Conservation (phyloP, 2,329 filamentous ascomycete species). For the Cladosporium velox region DNA sequence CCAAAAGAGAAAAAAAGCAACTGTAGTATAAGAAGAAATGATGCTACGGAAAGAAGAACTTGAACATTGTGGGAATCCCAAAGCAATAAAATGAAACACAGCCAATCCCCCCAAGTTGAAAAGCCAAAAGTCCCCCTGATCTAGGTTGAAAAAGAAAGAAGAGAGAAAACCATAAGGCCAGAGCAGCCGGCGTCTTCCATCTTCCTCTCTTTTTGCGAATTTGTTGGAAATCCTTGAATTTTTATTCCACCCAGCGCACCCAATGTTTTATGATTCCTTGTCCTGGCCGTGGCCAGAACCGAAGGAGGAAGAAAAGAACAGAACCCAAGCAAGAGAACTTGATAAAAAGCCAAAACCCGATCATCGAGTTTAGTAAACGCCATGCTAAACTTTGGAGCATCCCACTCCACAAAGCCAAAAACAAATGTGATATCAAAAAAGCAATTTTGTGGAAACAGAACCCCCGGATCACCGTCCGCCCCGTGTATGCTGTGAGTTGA, state of each 20-base stretch:
- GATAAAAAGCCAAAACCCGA: neutral
- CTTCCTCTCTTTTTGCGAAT: conserved; percentile 1
- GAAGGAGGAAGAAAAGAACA: neutral
- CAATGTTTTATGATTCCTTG: conserved; percentile 3
- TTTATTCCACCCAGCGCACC: neutral
- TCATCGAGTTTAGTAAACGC: conserved; percentile 10
- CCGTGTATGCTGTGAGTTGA: conserved; percentile 15
- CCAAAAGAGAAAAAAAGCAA: neutral
- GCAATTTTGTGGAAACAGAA: neutral
- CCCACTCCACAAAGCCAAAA: conserved; percentile 10
- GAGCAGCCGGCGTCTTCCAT: neutral
- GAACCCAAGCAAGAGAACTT: neutral
- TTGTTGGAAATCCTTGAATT: conserved; percentile 7
- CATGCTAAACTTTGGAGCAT: conserved; percentile 12
- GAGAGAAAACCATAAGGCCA: neutral
- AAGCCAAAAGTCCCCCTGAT: conserved; percentile 9
- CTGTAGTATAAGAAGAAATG: neutral
- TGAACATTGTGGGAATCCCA: conserved; percentile 4
- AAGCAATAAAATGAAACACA: neutral
- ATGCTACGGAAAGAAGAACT: neutral
- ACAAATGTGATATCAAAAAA: conserved; percentile 17
- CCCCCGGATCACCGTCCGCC: conserved; percentile 10
- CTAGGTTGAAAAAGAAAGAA: conserved; percentile 7
- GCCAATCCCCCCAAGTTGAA: neutral
- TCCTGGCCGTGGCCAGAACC: neutral